Evolutionary conservation across 2,329 filamentous ascomycete species (phyloP).

Genomic region (Plenodomus biglobosus): DNA sequence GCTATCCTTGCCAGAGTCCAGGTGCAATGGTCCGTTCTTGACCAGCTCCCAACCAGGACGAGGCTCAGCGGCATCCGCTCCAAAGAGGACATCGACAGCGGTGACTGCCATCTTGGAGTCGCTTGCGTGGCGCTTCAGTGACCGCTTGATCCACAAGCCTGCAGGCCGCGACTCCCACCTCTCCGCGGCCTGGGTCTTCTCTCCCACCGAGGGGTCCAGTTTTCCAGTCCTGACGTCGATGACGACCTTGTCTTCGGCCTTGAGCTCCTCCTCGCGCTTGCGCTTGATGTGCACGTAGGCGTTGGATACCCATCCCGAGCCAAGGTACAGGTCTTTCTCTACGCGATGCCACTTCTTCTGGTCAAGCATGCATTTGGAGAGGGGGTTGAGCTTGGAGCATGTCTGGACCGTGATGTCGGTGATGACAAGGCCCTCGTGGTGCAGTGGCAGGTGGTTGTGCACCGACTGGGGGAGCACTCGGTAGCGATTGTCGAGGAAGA

Average conservation of each 20-base stretch:
- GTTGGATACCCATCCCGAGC: conserved; percentile 69
- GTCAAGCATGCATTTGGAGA: conserved; percentile 76
- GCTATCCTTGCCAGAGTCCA: conserved; percentile 63
- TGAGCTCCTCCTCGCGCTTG: conserved; percentile 83
- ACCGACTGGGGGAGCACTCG: conserved; percentile 81
- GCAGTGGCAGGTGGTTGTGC: conserved; percentile 79
- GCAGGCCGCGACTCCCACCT: conserved; percentile 76
- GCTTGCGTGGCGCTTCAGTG: conserved; percentile 69
- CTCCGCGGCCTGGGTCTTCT: conserved; percentile 59
- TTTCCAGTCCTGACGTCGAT: conserved; percentile 76
- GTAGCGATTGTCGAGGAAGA: conserved; percentile 87
- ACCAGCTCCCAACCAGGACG: conserved; percentile 81
- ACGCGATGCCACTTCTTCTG: conserved; percentile 75
- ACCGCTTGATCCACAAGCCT: conserved; percentile 81
- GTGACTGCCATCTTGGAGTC: conserved; percentile 76
- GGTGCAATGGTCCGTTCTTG: conserved; percentile 63
- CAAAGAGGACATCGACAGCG: conserved; percentile 82
- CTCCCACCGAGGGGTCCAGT: conserved; percentile 64
- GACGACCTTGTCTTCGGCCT: conserved; percentile 72
- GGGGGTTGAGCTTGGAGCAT: conserved; percentile 73
- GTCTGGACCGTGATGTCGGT: conserved; percentile 79
- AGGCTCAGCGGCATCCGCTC: conserved; percentile 87
- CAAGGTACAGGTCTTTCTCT: conserved; percentile 86
- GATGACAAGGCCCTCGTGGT: conserved; percentile 80
- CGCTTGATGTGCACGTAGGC: conserved; percentile 81